Conservation (phyloP, 345 rosid species). For the Ceriops tagal region DNA sequence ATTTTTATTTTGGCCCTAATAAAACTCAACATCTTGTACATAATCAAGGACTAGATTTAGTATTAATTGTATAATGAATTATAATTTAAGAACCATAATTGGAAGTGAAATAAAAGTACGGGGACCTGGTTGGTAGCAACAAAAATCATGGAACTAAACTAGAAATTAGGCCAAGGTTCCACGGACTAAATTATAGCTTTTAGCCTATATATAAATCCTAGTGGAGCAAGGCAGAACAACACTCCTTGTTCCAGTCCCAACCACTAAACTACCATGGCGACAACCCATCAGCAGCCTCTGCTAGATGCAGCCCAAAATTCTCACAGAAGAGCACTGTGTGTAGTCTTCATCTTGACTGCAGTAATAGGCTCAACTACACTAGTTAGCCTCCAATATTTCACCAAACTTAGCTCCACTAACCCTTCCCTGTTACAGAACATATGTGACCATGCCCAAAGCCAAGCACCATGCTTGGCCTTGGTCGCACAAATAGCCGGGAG, state of each 20-base stretch:
- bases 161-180: no score
- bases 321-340: conserved; percentile 25
- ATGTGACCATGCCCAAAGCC: conserved; percentile 41
- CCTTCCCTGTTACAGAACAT: conserved; percentile 18
- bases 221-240: neutral
- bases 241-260: neutral
- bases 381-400: conserved; percentile 15
- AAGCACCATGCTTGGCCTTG: conserved; percentile 37
- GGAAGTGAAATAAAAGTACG: no score
- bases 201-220: no score
- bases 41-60: no score
- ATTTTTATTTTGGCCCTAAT: no score
- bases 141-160: no score
- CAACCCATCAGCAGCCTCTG: conserved; percentile 44
- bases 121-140: no score
- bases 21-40: no score
- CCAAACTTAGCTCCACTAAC: neutral
- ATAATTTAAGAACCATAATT: no score
- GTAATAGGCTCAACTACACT: conserved; percentile 36
- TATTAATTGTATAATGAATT: no score
- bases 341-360: conserved; percentile 39
- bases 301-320: conserved; percentile 37
- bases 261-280: conserved; percentile 21
- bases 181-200: no score
- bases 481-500: conserved; percentile 32